These are phyloP conservation scores for Trypanosoma platydactyli DNA, from an alignment of 208 protist genomes.

Conservation along the genomic window DNA sequence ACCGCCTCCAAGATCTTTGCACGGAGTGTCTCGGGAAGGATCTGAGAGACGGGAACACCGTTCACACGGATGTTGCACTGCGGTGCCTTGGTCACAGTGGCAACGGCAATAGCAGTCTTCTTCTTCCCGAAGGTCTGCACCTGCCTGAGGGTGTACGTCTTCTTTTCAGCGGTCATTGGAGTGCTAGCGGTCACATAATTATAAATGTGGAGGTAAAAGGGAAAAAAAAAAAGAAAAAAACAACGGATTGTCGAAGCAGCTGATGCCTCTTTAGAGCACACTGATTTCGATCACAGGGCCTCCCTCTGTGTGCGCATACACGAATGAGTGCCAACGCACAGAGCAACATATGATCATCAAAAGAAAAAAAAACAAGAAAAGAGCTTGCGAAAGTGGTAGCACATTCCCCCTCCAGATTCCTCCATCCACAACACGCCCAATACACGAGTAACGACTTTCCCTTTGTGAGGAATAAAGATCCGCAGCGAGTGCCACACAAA, in stretches of 20 bases:
- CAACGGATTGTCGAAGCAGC: slow-evolving; percentile 19
- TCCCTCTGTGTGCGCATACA: not conserved
- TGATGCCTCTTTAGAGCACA: not conserved
- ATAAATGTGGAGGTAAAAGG: too few species aligned
- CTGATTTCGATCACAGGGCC: not conserved
- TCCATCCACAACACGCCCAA: not conserved
- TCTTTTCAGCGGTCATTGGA: slow-evolving; percentile 74
- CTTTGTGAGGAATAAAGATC: too few species aligned
- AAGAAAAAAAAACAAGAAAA: slow-evolving; percentile 10
- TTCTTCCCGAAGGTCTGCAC: slow-evolving; percentile 96
- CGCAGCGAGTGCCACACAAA: too few species aligned
- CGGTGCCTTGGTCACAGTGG: slow-evolving; percentile 94
- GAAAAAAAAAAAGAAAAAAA: slow-evolving; percentile 16
- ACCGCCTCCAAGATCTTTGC: slow-evolving; percentile 98
- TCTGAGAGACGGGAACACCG: slow-evolving; percentile 96
- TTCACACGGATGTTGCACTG: slow-evolving; percentile 99
- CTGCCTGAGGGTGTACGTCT: slow-evolving; percentile 77
- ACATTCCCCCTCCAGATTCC: not conserved
- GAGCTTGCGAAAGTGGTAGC: slow-evolving; percentile 25
- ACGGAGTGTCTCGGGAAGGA: slow-evolving; percentile 97
- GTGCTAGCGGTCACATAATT: slow-evolving; percentile 14
- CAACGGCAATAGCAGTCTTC: slow-evolving; percentile 99
- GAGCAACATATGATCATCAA: not conserved
- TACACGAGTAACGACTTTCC: not conserved
- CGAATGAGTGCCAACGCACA: slow-evolving; percentile 11